Base-by-base conservation (phyloP, 75 land plant genomes). In the Pinus albicaulis region DNA sequence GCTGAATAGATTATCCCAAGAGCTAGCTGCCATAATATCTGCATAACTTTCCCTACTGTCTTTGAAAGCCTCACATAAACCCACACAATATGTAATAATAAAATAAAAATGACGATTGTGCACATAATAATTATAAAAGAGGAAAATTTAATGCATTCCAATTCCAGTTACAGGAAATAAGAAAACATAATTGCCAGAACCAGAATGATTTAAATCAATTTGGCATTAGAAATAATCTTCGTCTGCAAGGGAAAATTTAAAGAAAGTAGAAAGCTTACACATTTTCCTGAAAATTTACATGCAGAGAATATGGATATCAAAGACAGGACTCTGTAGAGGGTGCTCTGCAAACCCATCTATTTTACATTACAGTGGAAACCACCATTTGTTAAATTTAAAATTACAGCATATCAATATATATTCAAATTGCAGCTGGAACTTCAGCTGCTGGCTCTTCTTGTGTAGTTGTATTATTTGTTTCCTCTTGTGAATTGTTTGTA, bases 341-440 rank as follows among this genome's bases (percentile, higher is more conserved):
- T 31, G 31, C 44, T 48, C 12, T 48, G 53, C 70, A 66, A 6
- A 20, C 48, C 48, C 44, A 19, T 66, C 10, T 36, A 66, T 38
- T 66, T 66, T 38, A 66, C 44, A 36, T 65, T 48, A 48, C 53
- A 48, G 53, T 10, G 0, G 53, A 48, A 48, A 48, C 53, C 53
- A 48, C 53, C 0, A 48, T 48, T 10, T 7, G 8, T 7, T 7
- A 44, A 20, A 65, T 26, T 31, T 4, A 36, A 36, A 65, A 65
- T 36, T 19, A 3, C 38, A 66, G 15, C 10, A 64, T 2, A 17
- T n/a, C 34, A 72, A 11, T 24, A 28, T 24, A 28, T 25, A 20
- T 24, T 87, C 72, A 85, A 13, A 82, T 85, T 69, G 81, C 63
- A 56, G 92, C 83, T 17, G 89, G 77, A 53, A 85, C 82, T 87